Conservation (phyloP, 805 yeast genomes). For the Yamadazyma kitorensis region DNA sequence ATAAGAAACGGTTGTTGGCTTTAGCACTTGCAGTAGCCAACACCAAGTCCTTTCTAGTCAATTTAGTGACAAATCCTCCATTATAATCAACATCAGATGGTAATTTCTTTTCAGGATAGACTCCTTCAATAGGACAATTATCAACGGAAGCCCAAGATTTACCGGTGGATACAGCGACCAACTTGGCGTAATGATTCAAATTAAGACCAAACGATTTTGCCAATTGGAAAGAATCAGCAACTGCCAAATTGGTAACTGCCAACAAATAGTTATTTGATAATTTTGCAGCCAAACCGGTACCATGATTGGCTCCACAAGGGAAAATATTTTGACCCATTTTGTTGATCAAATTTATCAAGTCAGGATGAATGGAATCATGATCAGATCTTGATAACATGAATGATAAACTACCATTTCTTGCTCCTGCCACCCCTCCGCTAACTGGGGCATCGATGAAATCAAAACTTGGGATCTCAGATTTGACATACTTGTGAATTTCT, state of each 20-base stretch:
- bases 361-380: conserved; percentile 26
- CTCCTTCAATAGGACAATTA: conserved; percentile 52
- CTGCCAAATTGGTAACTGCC: conserved; percentile 53
- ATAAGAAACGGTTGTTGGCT: conserved; percentile 32
- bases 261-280: conserved; percentile 52
- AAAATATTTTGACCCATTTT: conserved; percentile 49
- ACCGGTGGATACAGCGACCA: conserved; percentile 52
- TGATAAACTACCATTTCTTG: conserved; percentile 48
- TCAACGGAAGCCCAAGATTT: conserved; percentile 54
- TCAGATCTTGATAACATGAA: conserved; percentile 48
- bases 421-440: conserved; percentile 56
- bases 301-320: conserved; percentile 47
- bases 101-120: conserved; percentile 33
- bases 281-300: conserved; percentile 54
- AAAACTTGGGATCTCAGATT: conserved; percentile 26
- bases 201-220: conserved; percentile 50
- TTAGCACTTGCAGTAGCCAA: conserved; percentile 40
- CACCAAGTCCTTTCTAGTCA: conserved; percentile 43
- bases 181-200: conserved; percentile 43
- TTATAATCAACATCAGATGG: conserved; percentile 46
- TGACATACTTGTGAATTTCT: conserved; percentile 35
- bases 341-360: conserved; percentile 26
- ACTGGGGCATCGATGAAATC: conserved; percentile 56
- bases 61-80: conserved; percentile 50
- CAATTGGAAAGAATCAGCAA: conserved; percentile 53